phyloP scores from a whole-genome alignment of 768 basidiomycete genomes.

The Dentipellis sp. region DNA sequence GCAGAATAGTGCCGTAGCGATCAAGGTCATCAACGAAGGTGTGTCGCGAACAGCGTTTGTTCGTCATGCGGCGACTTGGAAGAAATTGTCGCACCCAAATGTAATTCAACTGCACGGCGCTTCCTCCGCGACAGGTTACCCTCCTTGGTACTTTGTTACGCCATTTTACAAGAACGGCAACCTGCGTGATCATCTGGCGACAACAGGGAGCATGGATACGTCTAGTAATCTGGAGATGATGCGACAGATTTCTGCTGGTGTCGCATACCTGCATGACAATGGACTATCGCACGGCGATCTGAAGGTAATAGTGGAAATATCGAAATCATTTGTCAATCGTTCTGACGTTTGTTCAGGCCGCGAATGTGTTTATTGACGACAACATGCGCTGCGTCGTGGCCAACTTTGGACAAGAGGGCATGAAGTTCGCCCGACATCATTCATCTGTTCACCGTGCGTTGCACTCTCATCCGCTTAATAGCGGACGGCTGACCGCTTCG shows the following conservation, averaged over 20 bases:
- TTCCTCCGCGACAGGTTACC: conserved; percentile 56
- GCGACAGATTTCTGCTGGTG: conserved; percentile 68
- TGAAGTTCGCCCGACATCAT: conserved; percentile 35
- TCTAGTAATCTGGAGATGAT: conserved; percentile 51
- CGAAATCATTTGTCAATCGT: background rate
- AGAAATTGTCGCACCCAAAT: conserved; percentile 53
- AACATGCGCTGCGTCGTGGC: conserved; percentile 59
- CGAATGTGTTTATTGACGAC: conserved; percentile 72
- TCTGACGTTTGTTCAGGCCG: conserved; percentile 30
- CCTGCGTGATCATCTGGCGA: conserved; percentile 47
- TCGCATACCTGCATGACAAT: conserved; percentile 67
- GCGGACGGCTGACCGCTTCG: conserved; percentile 14
- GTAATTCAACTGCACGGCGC: conserved; percentile 73
- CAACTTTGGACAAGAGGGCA: conserved; percentile 77
- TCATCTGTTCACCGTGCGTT: no score
- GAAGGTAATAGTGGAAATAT: conserved; percentile 36
- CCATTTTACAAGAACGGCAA: conserved; percentile 54
- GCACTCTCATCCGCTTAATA: no score
- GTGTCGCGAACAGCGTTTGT: conserved; percentile 58
- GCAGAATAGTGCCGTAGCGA: conserved; percentile 53
- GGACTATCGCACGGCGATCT: conserved; percentile 74
- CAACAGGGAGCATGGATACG: conserved; percentile 20
- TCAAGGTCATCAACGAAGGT: conserved; percentile 60
- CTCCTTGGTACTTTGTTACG: conserved; percentile 57
- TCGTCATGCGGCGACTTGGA: conserved; percentile 69